These are phyloP conservation scores for Hygrocybe coccinea DNA, from an alignment of 768 basidiomycete species.

Conservation along the genomic window DNA sequence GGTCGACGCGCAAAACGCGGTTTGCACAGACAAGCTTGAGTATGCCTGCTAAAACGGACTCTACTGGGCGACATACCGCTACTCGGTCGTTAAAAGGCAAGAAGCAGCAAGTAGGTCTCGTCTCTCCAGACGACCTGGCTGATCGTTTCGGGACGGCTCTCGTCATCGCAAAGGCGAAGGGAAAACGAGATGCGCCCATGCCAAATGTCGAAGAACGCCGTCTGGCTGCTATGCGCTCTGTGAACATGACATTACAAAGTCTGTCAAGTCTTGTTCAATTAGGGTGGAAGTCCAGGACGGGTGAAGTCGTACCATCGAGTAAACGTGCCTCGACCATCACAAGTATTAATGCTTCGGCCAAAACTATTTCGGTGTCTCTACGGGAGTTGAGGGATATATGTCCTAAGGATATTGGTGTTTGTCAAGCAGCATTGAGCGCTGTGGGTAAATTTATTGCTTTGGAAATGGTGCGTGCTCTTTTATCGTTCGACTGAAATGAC, in stretches of 20 bases:
- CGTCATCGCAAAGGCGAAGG: slow-evolving; percentile 26
- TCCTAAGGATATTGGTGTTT: slow-evolving; percentile 56
- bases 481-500: background rate
- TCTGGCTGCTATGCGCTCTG: slow-evolving; percentile 51
- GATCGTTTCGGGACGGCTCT: slow-evolving; percentile 26
- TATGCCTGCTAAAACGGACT: background rate
- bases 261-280: slow-evolving; percentile 49
- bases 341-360: slow-evolving; percentile 34
- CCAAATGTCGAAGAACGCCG: slow-evolving; percentile 33
- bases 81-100: background rate
- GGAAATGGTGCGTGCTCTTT: slow-evolving; percentile 58
- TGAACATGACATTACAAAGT: slow-evolving; percentile 58
- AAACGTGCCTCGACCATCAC: slow-evolving; percentile 16
- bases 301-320: slow-evolving; percentile 17
- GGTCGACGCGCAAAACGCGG: background rate
- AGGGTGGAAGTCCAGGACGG: slow-evolving; percentile 46
- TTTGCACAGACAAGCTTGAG: background rate
- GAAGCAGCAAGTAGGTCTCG: background rate
- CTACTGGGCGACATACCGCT: background rate
- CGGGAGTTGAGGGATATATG: slow-evolving; percentile 40
- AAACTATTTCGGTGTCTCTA: slow-evolving; percentile 44
- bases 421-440: slow-evolving; percentile 66
- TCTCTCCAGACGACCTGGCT: slow-evolving; percentile 26
- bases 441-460: slow-evolving; percentile 61
- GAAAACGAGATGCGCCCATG: slow-evolving; percentile 25